phyloP scores from a whole-genome alignment of 1,284 basidiomycete genomes.

The Ceratobasidium papillatum region DNA sequence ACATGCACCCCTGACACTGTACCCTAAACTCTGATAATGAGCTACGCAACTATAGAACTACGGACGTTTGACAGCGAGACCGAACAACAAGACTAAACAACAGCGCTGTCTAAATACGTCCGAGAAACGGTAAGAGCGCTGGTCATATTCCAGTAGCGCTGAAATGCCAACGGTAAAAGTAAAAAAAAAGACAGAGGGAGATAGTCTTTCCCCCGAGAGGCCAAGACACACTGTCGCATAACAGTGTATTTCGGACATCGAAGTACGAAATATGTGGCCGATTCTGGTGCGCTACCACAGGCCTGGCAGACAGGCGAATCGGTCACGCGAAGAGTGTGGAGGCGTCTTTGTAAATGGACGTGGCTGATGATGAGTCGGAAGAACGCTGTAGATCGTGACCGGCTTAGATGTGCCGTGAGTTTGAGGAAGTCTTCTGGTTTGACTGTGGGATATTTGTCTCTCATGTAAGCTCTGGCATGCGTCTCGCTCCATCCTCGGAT shows the following conservation, averaged over 20 bases:
- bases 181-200: background rate
- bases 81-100: no score
- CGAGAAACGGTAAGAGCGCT: no score
- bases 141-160: no score
- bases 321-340: background rate
- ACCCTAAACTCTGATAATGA: no score
- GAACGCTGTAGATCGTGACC: background rate
- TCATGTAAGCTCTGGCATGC: background rate
- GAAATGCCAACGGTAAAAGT: no score
- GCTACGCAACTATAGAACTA: no score
- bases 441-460: background rate
- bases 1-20: no score
- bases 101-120: no score
- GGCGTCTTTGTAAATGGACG: background rate
- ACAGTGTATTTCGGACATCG: background rate
- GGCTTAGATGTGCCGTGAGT: background rate
- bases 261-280: background rate
- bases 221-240: background rate
- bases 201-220: background rate
- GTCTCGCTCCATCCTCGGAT: background rate
- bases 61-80: no score
- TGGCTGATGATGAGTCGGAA: slow-evolving; percentile 8
- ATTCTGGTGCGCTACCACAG: background rate
- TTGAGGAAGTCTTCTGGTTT: background rate
- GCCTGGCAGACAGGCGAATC: background rate